Evolutionary conservation across 257 asterid genomes (phyloP), one percentile per base, ranked within the genome.

Genomic region (Jacaranda copaia): DNA sequence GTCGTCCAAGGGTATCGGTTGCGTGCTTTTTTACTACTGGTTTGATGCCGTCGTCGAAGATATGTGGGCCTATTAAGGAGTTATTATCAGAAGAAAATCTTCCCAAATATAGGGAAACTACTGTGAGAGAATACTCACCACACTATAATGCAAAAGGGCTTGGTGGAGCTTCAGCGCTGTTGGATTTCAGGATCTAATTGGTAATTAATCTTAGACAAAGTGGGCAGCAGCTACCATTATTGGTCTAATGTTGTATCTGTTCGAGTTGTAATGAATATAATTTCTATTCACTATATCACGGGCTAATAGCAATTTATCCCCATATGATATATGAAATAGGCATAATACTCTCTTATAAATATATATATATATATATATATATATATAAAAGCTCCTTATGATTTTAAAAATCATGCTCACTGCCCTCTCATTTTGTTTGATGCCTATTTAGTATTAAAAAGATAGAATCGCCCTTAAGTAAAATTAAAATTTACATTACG

Each of bases 1-100:
- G 89, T 14, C 92, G 90, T 11, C 94, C 90, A 16, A 73, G 94
- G 74, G 85, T 85, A 1, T 89, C 88, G 5, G 86, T 78, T 18
- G 94, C 92, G 5, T 75, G 86, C 67, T 89, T 89, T 74, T 86
- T 89, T 43, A 81, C 83, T 6, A 87, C 92, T 0, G 85, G 84
- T n/a, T 51, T 81, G 75, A 67, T 82, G 77, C 87, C 87, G 14
- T 79, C 78, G 5, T 3, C 74, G 19, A 87, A 85, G 65, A 2
- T 82, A 2, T 85, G 77, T 69, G 94, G 86, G 43, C 92, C 94
- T 3, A 85, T 87, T n/a, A 56, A 76, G 58, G 94, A 89, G 80
- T 76, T 89, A 42, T 15, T 84, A 32, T 77, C 89, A 0, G 85
- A 84, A 5, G 82, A 87, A 6, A 75, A 83, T 84, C 90, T 88